Conservation (phyloP, 345 rosid genomes). For the Crucihimalaya himalaica region DNA sequence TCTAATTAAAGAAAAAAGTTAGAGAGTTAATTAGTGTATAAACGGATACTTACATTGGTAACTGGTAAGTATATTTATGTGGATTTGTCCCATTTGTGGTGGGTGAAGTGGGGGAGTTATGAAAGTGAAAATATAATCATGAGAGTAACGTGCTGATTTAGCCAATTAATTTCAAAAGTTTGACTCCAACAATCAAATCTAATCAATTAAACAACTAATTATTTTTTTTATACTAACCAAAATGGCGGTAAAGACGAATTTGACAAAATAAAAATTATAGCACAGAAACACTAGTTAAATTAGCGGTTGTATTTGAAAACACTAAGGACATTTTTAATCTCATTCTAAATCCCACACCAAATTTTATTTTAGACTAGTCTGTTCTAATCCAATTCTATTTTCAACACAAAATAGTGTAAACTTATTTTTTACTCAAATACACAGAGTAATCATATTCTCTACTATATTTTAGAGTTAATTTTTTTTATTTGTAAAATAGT, state of each 20-base stretch:
- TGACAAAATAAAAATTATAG: not conserved
- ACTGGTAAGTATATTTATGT: conserved; percentile 25
- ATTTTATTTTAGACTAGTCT: too few relatives aligned
- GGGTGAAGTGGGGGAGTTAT: conserved; percentile 43
- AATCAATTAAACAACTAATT: conserved; percentile 10
- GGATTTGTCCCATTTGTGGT: conserved; percentile 34
- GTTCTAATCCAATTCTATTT: too few relatives aligned
- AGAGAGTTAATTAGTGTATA: not conserved
- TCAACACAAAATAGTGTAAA: too few relatives aligned
- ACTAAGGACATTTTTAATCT: too few relatives aligned
- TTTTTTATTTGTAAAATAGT: too few relatives aligned
- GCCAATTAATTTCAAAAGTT: conserved; percentile 33
- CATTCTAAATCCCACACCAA: too few relatives aligned
- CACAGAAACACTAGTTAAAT: not conserved
- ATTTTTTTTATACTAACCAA: conserved; percentile 11
- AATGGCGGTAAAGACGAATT: conserved; percentile 22
- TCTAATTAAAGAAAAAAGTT: not conserved
- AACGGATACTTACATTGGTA: conserved; percentile 31
- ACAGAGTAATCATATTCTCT: too few relatives aligned
- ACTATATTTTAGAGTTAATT: too few relatives aligned
- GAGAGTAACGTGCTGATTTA: conserved; percentile 41
- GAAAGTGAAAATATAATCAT: conserved; percentile 43
- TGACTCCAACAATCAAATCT: conserved; percentile 24
- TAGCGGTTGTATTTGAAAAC: not conserved
- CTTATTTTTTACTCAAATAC: too few relatives aligned